A percentile compares a stretch with the other conserved stretches of the same genome.
Evolutionary conservation across 495 filamentous ascomycete genomes (phyloP).

Genomic region (Penicillium flavigenum): DNA sequence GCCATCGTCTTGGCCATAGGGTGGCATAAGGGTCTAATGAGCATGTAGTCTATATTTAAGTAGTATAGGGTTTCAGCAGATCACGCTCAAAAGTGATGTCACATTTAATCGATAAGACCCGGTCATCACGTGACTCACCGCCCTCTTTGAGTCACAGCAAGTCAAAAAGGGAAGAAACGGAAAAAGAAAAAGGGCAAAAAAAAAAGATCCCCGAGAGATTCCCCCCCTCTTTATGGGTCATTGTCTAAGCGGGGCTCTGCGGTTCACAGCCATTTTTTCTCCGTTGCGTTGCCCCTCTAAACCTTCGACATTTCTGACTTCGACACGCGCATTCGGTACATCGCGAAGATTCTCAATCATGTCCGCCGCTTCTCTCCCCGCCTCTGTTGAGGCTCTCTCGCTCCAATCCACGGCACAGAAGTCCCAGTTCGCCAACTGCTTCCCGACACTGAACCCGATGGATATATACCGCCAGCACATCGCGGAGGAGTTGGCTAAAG

Average conservation of each 20-base stretch:
- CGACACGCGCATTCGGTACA: conserved; percentile 17
- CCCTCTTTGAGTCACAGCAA: conserved; percentile 17
- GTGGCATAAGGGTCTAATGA: no score
- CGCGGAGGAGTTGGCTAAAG: conserved; percentile 66
- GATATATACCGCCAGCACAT: conserved; percentile 89
- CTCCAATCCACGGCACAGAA: conserved; percentile 41
- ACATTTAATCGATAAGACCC: no score
- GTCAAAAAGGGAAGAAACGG: conserved; percentile 30
- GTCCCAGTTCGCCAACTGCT: conserved; percentile 47
- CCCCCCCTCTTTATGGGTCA: conserved; percentile 46
- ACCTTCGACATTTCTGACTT: conserved; percentile 15
- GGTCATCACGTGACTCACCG: conserved; percentile 29
- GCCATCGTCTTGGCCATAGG: no score
- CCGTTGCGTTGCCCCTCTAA: conserved; percentile 18
- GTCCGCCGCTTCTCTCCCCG: conserved; percentile 32
- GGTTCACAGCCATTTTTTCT: conserved; percentile 38
- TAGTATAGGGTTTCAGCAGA: no score
- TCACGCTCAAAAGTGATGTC: no score
- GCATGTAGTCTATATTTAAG: no score
- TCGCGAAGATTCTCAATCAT: conserved; percentile 27
- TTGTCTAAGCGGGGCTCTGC: conserved; percentile 45
- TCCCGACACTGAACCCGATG: conserved; percentile 74
- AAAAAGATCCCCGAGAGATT: conserved; percentile 24
- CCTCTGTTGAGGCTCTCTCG: conserved; percentile 41
- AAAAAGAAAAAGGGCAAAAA: conserved; percentile 24